Conservation (phyloP, 257 asterid genomes). For the Eustoma russellianum region DNA sequence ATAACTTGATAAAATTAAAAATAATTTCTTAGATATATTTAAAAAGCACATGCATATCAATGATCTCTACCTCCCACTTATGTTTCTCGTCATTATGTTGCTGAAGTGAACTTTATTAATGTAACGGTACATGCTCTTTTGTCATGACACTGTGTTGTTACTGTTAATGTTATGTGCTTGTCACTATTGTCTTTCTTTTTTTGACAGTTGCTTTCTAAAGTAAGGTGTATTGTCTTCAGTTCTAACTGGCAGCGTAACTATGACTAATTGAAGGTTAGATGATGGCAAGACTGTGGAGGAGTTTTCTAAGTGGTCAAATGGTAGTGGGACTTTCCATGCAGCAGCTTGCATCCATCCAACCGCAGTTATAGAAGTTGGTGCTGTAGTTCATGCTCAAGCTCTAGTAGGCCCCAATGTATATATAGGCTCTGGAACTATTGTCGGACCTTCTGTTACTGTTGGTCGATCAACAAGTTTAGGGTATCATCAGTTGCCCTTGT, state of each 20-base stretch:
- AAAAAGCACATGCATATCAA: too few species aligned
- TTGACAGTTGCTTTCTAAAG: background rate
- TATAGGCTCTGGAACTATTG: constrained; percentile 65
- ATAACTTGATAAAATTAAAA: too few species aligned
- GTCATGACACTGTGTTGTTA: background rate
- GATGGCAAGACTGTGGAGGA: constrained; percentile 25
- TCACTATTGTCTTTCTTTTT: background rate
- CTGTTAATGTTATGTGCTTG: background rate
- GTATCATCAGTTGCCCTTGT: constrained; percentile 26
- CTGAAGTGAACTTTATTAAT: background rate
- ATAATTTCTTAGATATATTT: too few species aligned
- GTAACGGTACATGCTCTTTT: background rate
- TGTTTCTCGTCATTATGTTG: background rate
- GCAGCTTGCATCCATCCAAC: constrained; percentile 68
- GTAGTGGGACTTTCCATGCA: constrained; percentile 71
- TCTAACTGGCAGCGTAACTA: background rate
- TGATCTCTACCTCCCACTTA: background rate
- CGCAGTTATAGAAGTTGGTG: constrained; percentile 58
- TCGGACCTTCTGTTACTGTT: constrained; percentile 63
- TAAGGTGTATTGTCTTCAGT: too few species aligned
- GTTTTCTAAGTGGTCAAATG: constrained; percentile 59
- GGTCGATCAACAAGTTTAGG: constrained; percentile 80
- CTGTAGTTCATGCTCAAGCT: constrained; percentile 60
- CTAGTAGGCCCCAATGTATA: constrained; percentile 51
- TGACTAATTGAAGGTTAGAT: constrained; percentile 33